Conservation (phyloP, 116 monocot species). For the Papilionanthe hybrid region DNA sequence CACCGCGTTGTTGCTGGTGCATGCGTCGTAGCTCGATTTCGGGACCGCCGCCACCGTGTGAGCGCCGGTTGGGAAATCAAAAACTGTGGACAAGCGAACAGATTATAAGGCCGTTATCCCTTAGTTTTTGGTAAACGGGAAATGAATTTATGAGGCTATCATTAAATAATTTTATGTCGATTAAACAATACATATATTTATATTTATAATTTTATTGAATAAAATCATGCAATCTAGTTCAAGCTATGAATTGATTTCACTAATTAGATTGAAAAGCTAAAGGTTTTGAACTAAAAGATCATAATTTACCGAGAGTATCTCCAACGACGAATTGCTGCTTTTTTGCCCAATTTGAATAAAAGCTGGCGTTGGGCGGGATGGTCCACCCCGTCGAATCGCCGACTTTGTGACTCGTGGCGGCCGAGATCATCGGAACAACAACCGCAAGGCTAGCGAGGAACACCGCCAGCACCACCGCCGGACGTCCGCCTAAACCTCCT, state of each 20-base stretch:
- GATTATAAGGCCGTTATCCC: neutral
- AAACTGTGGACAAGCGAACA: neutral
- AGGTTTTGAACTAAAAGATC: too few species aligned
- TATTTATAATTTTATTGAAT: neutral
- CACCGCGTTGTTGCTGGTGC: conserved; percentile 1
- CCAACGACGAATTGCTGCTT: neutral
- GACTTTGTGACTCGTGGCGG: conserved; percentile 2
- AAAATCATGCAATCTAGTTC: too few species aligned
- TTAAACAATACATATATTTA: neutral
- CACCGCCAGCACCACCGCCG: neutral
- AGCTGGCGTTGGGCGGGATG: neutral
- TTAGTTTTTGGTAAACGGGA: neutral
- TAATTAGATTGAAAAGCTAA: too few species aligned
- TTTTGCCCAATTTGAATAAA: neutral
- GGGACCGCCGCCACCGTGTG: conserved; percentile 11
- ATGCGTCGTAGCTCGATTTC: conserved; percentile 10
- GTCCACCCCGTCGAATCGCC: neutral
- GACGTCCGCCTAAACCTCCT: neutral
- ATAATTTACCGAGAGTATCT: conserved; percentile 4
- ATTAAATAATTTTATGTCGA: conserved; percentile 1
- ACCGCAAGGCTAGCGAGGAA: neutral
- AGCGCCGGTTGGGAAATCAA: neutral
- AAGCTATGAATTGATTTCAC: too few species aligned
- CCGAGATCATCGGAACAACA: neutral
- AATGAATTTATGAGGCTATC: neutral